These are phyloP conservation scores for Eucalyptus marginata DNA, from an alignment of 345 rosid genomes.

Conservation along the genomic window DNA sequence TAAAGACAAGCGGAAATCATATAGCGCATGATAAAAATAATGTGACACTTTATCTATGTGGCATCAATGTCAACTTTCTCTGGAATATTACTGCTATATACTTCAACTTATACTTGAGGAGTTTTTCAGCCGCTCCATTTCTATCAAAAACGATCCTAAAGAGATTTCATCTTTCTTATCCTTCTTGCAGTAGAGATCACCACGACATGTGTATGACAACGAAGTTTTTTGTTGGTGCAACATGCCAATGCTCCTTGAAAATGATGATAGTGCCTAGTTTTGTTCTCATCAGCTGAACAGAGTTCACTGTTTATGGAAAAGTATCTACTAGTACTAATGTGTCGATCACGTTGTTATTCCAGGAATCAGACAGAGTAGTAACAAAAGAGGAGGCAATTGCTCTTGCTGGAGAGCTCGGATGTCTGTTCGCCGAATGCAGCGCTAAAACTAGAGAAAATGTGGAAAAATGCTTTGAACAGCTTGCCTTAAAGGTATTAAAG, in stretches of 20 bases:
- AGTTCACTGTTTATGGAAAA: background rate
- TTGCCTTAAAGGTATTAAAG: constrained; percentile 52
- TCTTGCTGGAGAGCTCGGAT: constrained; percentile 64
- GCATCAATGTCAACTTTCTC: background rate
- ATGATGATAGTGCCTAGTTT: background rate
- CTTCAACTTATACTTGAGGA: background rate
- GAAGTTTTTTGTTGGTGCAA: background rate
- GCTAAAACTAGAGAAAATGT: constrained; percentile 82
- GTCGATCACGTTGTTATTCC: background rate
- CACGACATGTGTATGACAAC: background rate
- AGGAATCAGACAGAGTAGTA: constrained; percentile 79
- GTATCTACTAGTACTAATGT: background rate
- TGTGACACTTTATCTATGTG: background rate
- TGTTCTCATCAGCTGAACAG: background rate
- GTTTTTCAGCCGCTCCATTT: background rate
- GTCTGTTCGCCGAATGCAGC: constrained; percentile 73
- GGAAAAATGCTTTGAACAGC: constrained; percentile 75
- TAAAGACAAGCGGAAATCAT: background rate
- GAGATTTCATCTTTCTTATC: background rate
- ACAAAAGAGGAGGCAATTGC: constrained; percentile 72
- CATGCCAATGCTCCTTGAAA: background rate
- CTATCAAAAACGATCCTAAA: background rate
- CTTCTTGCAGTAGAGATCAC: background rate
- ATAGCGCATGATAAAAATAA: background rate
- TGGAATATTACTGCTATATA: background rate